phyloP scores from a whole-genome alignment of 352 stramenopile genomes.

The Phytophthora litchii region DNA sequence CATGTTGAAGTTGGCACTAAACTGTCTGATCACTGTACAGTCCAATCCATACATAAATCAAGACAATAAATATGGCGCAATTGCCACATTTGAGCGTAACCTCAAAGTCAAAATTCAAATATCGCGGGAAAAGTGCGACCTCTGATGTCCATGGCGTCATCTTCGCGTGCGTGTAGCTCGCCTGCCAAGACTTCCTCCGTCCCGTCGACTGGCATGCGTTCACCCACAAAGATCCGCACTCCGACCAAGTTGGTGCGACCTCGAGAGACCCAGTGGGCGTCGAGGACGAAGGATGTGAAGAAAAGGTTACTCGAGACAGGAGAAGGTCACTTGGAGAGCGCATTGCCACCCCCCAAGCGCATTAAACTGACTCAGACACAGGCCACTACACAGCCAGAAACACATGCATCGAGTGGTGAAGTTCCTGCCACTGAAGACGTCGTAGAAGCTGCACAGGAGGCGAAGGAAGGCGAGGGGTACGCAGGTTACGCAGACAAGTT shows the following conservation, averaged over 20 bases:
- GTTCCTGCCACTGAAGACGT: neutral
- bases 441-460: conserved; percentile 15
- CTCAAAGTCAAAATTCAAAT: neutral
- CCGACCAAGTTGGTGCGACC: conserved; percentile 27
- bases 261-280: conserved; percentile 17
- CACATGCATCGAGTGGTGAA: neutral
- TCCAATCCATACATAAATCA: no score
- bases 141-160: neutral
- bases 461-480: conserved; percentile 15
- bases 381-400: neutral
- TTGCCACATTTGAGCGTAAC: no score
- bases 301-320: conserved; percentile 29
- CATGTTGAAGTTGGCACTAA: no score
- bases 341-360: conserved; percentile 20
- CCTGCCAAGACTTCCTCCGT: conserved; percentile 8
- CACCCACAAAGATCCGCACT: conserved; percentile 31
- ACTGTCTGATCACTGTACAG: no score
- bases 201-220: conserved; percentile 22
- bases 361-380: conserved; percentile 13
- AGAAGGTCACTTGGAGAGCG: conserved; percentile 4
- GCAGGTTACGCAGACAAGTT: conserved; percentile 21
- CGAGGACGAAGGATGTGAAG: conserved; percentile 25
- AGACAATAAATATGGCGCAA: no score
- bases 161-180: conserved; percentile 22
- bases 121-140: neutral